Evolutionary conservation across 108 stramenopile species (phyloP).

Genomic region (Parmales sp.): DNA sequence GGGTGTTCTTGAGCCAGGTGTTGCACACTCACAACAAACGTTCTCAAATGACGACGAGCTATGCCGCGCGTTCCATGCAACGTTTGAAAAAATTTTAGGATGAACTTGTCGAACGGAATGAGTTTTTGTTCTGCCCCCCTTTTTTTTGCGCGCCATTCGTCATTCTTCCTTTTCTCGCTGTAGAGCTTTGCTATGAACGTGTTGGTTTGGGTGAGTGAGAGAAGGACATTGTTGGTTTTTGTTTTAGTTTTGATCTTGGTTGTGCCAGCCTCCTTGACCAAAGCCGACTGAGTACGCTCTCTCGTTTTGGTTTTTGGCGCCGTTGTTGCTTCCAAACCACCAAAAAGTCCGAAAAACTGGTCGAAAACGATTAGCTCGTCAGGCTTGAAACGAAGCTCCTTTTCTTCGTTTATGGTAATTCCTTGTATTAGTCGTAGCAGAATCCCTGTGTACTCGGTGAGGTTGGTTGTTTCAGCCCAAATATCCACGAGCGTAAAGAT

Average conservation of each 20-base stretch:
- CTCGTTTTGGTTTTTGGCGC: background rate
- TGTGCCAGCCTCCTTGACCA: background rate
- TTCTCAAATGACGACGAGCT: background rate
- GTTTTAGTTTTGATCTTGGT: background rate
- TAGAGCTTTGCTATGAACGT: background rate
- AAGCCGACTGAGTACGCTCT: too few species aligned
- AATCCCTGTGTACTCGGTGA: background rate
- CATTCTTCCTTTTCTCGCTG: background rate
- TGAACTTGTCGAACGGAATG: background rate
- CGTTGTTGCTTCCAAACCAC: background rate
- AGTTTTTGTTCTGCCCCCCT: background rate
- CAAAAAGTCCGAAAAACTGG: background rate
- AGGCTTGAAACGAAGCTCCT: background rate
- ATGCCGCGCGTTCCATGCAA: slow-evolving; percentile 4
- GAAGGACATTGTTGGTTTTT: background rate
- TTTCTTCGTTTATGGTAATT: background rate
- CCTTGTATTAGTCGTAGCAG: background rate
- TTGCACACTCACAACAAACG: background rate
- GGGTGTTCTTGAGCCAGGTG: background rate
- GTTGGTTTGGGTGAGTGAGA: background rate
- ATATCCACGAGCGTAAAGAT: slow-evolving; percentile 3
- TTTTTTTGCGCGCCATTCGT: background rate
- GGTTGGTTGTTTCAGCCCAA: slow-evolving; percentile 5
- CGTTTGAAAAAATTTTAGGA: background rate
- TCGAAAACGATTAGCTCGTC: background rate